phyloP scores from a whole-genome alignment of 805 yeast species.

The Cyberlindnera petersonii region DNA sequence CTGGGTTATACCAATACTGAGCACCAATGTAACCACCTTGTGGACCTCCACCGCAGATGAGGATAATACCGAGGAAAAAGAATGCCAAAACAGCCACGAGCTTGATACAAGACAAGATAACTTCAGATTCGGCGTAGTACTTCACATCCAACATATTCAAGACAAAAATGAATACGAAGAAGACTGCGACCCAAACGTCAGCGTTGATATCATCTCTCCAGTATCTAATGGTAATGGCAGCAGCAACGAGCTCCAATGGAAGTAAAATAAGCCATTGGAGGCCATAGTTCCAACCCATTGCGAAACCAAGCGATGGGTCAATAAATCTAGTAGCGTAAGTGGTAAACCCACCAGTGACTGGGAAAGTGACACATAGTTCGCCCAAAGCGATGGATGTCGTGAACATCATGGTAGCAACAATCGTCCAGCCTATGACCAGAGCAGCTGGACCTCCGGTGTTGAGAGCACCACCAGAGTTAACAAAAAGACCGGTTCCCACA shows the following conservation, averaged over 20 bases:
- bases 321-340: slow-evolving; percentile 47
- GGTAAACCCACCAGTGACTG: slow-evolving; percentile 51
- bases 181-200: slow-evolving; percentile 56
- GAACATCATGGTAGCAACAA: slow-evolving; percentile 55
- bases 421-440: slow-evolving; percentile 49
- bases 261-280: slow-evolving; percentile 52
- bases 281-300: slow-evolving; percentile 49
- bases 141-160: slow-evolving; percentile 49
- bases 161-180: slow-evolving; percentile 42
- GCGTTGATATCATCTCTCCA: slow-evolving; percentile 48
- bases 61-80: slow-evolving; percentile 43
- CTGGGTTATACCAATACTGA: slow-evolving; percentile 49
- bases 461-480: slow-evolving; percentile 60
- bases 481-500: slow-evolving; percentile 68
- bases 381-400: slow-evolving; percentile 55
- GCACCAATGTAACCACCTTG: slow-evolving; percentile 45
- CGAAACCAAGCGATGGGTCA: slow-evolving; percentile 52
- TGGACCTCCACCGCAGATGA: slow-evolving; percentile 54
- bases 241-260: slow-evolving; percentile 57
- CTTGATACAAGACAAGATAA: slow-evolving; percentile 42
- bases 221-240: slow-evolving; percentile 50
- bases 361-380: slow-evolving; percentile 50
- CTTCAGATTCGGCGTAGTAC: slow-evolving; percentile 54
- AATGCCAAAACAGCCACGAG: slow-evolving; percentile 46
- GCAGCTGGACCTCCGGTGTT: slow-evolving; percentile 62